phyloP scores from a whole-genome alignment of 2,329 filamentous ascomycete genomes.

The Nannizziopsis barbatae region DNA sequence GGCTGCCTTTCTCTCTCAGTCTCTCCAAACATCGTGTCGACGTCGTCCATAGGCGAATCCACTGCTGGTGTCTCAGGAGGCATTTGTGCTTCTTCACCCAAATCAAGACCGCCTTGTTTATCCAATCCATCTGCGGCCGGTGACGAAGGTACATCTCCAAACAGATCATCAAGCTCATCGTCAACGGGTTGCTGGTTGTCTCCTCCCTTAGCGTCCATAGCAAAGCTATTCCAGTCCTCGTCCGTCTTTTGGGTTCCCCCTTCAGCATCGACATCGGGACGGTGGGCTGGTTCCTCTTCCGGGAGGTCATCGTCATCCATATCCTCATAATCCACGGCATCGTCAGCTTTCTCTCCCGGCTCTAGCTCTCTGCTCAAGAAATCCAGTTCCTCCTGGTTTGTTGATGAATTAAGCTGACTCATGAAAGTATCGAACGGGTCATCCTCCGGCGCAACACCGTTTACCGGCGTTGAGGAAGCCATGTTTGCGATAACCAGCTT shows the following conservation, averaged over 20 bases:
- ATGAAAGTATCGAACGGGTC: constrained; percentile 34
- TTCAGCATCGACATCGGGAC: constrained; percentile 11
- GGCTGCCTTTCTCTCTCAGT: constrained; percentile 22
- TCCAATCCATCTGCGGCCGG: constrained; percentile 24
- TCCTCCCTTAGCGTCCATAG: constrained; percentile 2
- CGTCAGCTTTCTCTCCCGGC: constrained; percentile 68
- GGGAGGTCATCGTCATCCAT: constrained; percentile 87
- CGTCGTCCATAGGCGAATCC: constrained; percentile 1
- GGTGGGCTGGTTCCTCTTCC: constrained; percentile 52
- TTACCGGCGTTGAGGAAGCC: constrained; percentile 30
- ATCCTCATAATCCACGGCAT: constrained; percentile 83
- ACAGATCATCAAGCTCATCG: constrained; percentile 40
- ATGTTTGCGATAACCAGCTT: constrained; percentile 19
- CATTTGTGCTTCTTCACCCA: background rate
- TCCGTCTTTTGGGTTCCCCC: constrained; percentile 7
- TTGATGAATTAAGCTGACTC: constrained; percentile 32
- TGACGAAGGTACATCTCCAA: constrained; percentile 36
- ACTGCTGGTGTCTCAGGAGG: background rate
- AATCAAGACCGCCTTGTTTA: constrained; percentile 12
- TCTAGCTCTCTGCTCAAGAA: constrained; percentile 33
- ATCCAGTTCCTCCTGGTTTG: constrained; percentile 27
- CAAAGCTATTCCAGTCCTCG: constrained; percentile 7
- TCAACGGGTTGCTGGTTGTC: constrained; percentile 14
- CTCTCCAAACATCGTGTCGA: constrained; percentile 7
- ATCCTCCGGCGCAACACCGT: constrained; percentile 25